These are phyloP conservation scores for Trichoderma gamsii DNA, from an alignment of 495 filamentous ascomycete genomes.

Conservation along the genomic window DNA sequence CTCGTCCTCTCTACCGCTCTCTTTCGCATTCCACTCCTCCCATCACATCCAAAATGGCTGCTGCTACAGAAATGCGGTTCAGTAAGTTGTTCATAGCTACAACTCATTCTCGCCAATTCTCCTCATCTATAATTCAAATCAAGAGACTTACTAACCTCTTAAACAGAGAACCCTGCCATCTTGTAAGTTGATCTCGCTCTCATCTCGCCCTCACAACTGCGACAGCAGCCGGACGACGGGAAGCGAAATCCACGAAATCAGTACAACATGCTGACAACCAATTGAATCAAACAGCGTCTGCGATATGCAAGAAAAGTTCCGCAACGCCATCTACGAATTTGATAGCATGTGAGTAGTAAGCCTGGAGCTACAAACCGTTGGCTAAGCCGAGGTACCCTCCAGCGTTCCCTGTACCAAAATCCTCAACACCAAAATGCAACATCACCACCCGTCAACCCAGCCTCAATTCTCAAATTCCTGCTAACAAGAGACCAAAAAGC, in stretches of 20 bases:
- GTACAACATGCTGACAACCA: background rate
- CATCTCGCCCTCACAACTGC: too few relatives aligned
- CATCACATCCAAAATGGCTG: background rate
- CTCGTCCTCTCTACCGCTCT: background rate
- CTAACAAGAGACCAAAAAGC: slow-evolving; percentile 23
- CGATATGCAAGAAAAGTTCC: slow-evolving; percentile 94
- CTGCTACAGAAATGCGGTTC: background rate
- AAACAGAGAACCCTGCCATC: slow-evolving; percentile 58
- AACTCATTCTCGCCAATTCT: too few relatives aligned
- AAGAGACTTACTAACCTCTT: background rate
- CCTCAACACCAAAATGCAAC: slow-evolving; percentile 43
- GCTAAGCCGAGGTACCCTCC: slow-evolving; percentile 20
- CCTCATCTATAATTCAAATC: too few relatives aligned
- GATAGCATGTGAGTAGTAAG: slow-evolving; percentile 68
- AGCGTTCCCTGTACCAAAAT: slow-evolving; percentile 20
- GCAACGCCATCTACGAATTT: slow-evolving; percentile 73
- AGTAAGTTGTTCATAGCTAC: too few relatives aligned
- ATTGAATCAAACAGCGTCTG: slow-evolving; percentile 65
- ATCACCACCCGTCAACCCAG: slow-evolving; percentile 57
- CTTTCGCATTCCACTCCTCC: background rate
- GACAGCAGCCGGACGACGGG: too few relatives aligned
- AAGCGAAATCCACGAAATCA: background rate
- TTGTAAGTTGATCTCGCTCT: slow-evolving; percentile 50
- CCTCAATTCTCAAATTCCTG: slow-evolving; percentile 67
- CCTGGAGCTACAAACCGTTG: too few relatives aligned